Evolutionary conservation across 2,329 filamentous ascomycete genomes (phyloP), one percentile per base, ranked within the genome.

Genomic region (Celoporthe dispersa): DNA sequence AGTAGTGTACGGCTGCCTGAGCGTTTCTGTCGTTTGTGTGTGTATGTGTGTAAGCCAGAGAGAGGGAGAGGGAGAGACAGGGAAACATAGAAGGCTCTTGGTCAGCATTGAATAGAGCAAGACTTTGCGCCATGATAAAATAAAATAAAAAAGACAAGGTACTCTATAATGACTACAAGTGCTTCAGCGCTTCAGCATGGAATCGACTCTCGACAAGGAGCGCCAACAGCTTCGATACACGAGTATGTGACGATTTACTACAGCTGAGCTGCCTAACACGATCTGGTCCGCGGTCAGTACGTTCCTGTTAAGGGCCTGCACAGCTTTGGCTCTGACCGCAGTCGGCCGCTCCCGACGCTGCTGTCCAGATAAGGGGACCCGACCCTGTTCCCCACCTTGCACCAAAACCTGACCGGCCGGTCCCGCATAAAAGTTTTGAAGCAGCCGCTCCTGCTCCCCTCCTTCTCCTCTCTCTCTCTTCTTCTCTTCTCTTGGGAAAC

Each of bases 401-500:
- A 16, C 16, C 37, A 28, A 19, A 48, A 51, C 22, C 62, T 48
- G 57, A 67, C 57, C 51, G 57, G 37, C 51, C 51, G 19, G 31
- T 28, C 28, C n/a, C 55, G 59, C 57, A 67, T 62, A 67, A 67
- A 67, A 31, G 39, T 70, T 72, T 70, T 64, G 66, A 66, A 44
- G 66, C 63, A 12, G 51, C 57, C 59, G 53, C 53, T 44, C 35
- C 62, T 31, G 64, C 48, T 48, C 28, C 65, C 19, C 28, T 48
- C 25, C 16, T 55, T 66, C 37, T 28, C 62, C 51, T 55, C 57
- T 11, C 11, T 19, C 35, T 67, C 64, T 61, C n/a, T 48, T 71
- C 57, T 70, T 68, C 63, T 69, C 64, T 67, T 71, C 69, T 70
- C 64, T 67, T 72, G 66, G 70, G 68, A 72, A 72, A 70, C 70